Percentiles rank a stretch among this genome's conserved stretches.
These are phyloP conservation scores for Penicillium sp. DNA, from an alignment of 2,329 filamentous ascomycete species.

Conservation along the genomic window DNA sequence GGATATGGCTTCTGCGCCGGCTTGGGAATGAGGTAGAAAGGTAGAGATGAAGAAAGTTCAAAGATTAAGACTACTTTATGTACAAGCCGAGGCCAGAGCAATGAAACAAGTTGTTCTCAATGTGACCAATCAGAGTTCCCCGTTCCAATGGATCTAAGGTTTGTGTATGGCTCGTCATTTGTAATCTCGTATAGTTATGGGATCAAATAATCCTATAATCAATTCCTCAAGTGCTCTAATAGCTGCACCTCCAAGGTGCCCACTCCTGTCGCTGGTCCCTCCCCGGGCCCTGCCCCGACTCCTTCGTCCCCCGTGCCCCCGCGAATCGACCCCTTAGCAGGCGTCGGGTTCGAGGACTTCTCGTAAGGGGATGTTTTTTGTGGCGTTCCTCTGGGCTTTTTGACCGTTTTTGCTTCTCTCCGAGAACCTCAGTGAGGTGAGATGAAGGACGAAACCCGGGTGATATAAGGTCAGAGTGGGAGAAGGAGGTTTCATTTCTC, in stretches of 20 bases:
- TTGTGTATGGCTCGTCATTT: not conserved
- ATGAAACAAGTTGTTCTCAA: slow-evolving; percentile 41
- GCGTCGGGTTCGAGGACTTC: too few species aligned
- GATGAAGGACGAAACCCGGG: not conserved
- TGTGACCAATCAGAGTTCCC: slow-evolving; percentile 33
- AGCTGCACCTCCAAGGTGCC: too few species aligned
- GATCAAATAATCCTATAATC: not conserved
- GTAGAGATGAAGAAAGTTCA: not conserved
- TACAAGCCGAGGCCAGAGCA: not conserved
- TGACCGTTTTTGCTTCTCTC: slow-evolving; percentile 4
- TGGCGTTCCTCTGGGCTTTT: slow-evolving; percentile 4
- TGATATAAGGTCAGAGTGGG: not conserved
- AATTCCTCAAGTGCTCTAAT: too few species aligned
- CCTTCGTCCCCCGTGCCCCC: too few species aligned
- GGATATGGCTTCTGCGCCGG: not conserved
- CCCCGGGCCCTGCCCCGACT: too few species aligned
- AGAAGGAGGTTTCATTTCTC: too few species aligned
- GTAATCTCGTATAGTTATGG: not conserved
- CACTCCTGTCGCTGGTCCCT: too few species aligned
- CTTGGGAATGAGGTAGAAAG: not conserved
- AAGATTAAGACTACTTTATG: not conserved
- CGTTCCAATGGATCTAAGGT: not conserved
- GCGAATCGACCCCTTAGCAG: too few species aligned
- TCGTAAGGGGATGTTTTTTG: not conserved
- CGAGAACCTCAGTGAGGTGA: slow-evolving; percentile 3